phyloP scores from a whole-genome alignment of 176 grass and related monocot species.

The Juncus inflexus region DNA sequence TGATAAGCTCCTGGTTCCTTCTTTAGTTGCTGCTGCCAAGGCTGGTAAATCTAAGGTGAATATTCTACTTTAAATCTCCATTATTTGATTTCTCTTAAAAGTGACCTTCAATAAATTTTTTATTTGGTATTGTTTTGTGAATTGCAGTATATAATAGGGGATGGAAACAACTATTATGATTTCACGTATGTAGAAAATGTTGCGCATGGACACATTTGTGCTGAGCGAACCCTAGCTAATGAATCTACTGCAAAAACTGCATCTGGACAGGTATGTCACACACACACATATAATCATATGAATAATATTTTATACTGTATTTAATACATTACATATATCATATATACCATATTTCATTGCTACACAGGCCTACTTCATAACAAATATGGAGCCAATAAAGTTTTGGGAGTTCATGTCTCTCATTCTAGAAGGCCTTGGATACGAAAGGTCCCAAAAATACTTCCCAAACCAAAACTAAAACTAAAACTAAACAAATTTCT shows the following conservation, averaged over 20 bases:
- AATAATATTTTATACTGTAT: too few species aligned
- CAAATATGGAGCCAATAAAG: constrained; percentile 89
- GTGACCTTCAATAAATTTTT: constrained; percentile 14
- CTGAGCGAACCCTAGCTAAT: constrained; percentile 73
- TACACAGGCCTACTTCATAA: constrained; percentile 88
- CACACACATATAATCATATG: not conserved
- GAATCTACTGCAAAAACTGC: constrained; percentile 72
- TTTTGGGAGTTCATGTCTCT: constrained; percentile 99
- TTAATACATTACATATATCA: not conserved
- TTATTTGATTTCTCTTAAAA: constrained; percentile 2
- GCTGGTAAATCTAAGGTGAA: constrained; percentile 91
- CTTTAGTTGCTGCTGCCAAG: constrained; percentile 79
- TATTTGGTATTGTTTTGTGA: not conserved
- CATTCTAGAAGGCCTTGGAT: constrained; percentile 94
- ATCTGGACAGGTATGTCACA: constrained; percentile 60
- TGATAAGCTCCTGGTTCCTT: constrained; percentile 92
- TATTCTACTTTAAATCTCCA: constrained; percentile 17
- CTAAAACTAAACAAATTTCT: not conserved
- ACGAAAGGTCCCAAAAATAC: constrained; percentile 60
- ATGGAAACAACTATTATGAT: constrained; percentile 88
- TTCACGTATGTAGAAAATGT: constrained; percentile 99
- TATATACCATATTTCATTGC: constrained; percentile 15
- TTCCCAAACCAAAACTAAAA: not conserved
- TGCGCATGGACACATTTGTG: constrained; percentile 89
- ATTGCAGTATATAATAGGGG: constrained; percentile 88